Percentiles rank a stretch among this genome's conserved stretches.
Evolutionary conservation across 2,329 filamentous ascomycete genomes (phyloP).

Genomic region (Thielaviopsis euricoi): DNA sequence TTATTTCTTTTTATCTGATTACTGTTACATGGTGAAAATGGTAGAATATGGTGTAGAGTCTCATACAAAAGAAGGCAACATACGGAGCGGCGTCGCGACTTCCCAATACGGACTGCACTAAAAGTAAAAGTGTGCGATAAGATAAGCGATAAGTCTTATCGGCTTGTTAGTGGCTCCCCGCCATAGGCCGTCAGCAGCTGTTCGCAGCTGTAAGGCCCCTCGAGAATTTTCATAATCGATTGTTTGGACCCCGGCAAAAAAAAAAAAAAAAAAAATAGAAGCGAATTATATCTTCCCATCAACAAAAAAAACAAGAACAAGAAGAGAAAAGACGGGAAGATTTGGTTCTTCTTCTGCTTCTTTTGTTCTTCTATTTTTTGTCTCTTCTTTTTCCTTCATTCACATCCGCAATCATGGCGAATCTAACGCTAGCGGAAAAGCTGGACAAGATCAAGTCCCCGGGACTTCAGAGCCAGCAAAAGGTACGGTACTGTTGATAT

Average conservation of each 20-base stretch:
- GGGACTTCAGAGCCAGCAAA: slow-evolving; percentile 87
- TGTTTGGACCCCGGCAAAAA: slow-evolving; percentile 2
- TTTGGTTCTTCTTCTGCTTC: neutral
- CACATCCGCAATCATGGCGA: slow-evolving; percentile 24
- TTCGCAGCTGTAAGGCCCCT: neutral
- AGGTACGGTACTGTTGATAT: slow-evolving; percentile 33
- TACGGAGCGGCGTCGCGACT: too few species aligned
- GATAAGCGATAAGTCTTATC: slow-evolving; percentile 11
- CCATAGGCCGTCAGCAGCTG: neutral
- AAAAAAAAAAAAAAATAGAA: slow-evolving; percentile 6
- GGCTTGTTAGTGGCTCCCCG: neutral
- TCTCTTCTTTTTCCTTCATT: neutral
- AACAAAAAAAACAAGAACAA: neutral
- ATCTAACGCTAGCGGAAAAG: slow-evolving; percentile 59
- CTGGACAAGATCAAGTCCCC: slow-evolving; percentile 95
- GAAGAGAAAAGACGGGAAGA: neutral
- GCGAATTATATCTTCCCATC: neutral
- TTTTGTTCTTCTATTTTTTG: neutral
- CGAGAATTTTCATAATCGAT: slow-evolving; percentile 10
- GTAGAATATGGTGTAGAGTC: too few species aligned
- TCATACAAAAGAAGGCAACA: too few species aligned
- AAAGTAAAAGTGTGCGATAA: slow-evolving; percentile 7
- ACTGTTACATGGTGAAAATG: too few species aligned
- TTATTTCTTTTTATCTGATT: too few species aligned
- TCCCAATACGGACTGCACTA: too few species aligned